phyloP scores from a whole-genome alignment of 2,329 filamentous ascomycete genomes.

The Talaromyces islandicus region DNA sequence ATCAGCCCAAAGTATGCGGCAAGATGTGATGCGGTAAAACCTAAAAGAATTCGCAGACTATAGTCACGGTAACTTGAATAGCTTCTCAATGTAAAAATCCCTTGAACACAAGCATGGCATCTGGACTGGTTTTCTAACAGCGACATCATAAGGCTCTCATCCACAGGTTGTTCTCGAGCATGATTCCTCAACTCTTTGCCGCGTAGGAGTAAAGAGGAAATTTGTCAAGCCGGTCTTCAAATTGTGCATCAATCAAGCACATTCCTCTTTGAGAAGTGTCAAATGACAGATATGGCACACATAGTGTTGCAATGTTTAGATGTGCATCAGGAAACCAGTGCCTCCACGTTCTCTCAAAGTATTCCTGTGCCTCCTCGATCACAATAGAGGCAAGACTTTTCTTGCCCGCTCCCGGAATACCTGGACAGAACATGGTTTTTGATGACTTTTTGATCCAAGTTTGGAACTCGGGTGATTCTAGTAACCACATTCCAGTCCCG shows the following conservation, averaged over 20 bases:
- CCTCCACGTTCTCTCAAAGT: constrained; percentile 33
- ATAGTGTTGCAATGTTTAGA: not conserved
- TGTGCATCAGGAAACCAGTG: constrained; percentile 15
- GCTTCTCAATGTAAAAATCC: not conserved
- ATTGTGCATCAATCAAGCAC: constrained; percentile 10
- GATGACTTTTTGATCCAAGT: constrained; percentile 9
- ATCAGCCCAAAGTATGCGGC: not conserved
- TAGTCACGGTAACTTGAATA: not conserved
- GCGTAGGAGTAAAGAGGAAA: constrained; percentile 23
- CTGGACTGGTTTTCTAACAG: not conserved
- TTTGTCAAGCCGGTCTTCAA: constrained; percentile 13
- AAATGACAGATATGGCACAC: not conserved
- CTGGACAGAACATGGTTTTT: constrained; percentile 37
- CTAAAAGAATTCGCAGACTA: not conserved
- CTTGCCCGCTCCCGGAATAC: not conserved
- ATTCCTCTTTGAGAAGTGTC: not conserved
- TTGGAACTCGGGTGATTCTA: constrained; percentile 4
- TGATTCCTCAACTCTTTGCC: constrained; percentile 21
- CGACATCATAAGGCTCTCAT: not conserved
- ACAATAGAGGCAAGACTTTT: not conserved
- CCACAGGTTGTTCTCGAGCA: constrained; percentile 3
- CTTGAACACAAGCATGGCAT: not conserved
- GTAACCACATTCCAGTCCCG: constrained; percentile 9
- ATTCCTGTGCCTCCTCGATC: constrained; percentile 33
- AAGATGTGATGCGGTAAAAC: not conserved